A percentile compares a stretch with the other conserved stretches of the same genome.
Conservation (phyloP, 768 basidiomycete genomes). For the Trametes sanguinea region DNA sequence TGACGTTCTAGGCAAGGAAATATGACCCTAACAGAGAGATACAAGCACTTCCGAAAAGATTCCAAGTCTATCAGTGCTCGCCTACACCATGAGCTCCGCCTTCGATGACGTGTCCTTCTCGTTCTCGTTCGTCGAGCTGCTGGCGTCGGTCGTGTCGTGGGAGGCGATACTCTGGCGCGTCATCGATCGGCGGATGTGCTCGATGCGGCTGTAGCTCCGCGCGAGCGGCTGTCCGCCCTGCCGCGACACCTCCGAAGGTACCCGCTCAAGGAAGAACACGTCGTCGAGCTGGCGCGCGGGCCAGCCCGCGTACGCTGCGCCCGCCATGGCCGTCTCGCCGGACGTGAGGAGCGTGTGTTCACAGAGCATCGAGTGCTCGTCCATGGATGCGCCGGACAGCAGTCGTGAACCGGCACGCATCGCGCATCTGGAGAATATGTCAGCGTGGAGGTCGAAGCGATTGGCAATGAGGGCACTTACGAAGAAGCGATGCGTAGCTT, state of each 20-base stretch:
- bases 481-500: constrained; percentile 41
- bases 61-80: no score
- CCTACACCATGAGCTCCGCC: constrained; percentile 6
- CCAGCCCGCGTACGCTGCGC: constrained; percentile 45
- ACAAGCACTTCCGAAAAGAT: no score
- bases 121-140: not conserved
- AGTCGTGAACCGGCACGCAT: constrained; percentile 49
- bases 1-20: no score
- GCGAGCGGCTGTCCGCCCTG: not conserved
- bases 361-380: constrained; percentile 48
- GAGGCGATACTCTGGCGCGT: not conserved
- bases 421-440: constrained; percentile 35
- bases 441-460: not conserved
- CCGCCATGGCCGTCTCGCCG: constrained; percentile 47
- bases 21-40: no score
- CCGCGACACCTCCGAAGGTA: constrained; percentile 2
- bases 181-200: constrained; percentile 15
- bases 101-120: constrained; percentile 3
- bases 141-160: not conserved
- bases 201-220: constrained; percentile 9
- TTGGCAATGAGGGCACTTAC: constrained; percentile 30
- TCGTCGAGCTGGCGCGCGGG: constrained; percentile 39
- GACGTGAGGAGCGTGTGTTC: constrained; percentile 51
- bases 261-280: constrained; percentile 12
- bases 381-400: constrained; percentile 53